A percentile compares a stretch with the other conserved stretches of the same genome.
Evolutionary conservation across 257 asterid genomes (phyloP).

Genomic region (Phtheirospermum japonicum): DNA sequence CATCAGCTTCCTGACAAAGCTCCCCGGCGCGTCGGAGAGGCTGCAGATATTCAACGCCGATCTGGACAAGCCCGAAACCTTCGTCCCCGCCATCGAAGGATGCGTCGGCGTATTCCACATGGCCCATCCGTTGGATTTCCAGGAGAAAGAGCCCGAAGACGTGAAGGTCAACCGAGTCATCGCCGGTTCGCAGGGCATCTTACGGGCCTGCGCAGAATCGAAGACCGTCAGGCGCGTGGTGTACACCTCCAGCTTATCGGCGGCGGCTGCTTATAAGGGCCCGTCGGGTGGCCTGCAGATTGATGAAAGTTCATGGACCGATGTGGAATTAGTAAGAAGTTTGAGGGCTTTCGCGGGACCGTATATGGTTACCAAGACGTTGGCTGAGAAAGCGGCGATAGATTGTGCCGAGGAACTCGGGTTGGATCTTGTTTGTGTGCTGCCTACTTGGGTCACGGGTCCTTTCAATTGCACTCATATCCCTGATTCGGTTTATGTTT

Average conservation of each 20-base stretch:
- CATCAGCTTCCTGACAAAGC: background rate
- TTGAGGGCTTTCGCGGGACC: constrained; percentile 26
- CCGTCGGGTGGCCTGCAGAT: constrained; percentile 18
- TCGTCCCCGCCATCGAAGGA: constrained; percentile 49
- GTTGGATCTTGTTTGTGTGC: constrained; percentile 44
- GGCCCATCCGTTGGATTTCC: constrained; percentile 66
- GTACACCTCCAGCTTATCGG: constrained; percentile 47
- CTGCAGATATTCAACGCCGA: background rate
- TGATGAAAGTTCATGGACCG: constrained; percentile 44
- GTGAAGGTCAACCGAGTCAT: constrained; percentile 30
- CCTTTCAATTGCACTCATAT: constrained; percentile 50
- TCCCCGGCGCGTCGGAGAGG: constrained; percentile 4
- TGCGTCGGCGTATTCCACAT: constrained; percentile 69
- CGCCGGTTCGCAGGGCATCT: constrained; percentile 36
- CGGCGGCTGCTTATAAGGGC: constrained; percentile 27
- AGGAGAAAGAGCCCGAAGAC: constrained; percentile 47
- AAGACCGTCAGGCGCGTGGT: constrained; percentile 52
- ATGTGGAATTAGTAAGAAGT: constrained; percentile 36
- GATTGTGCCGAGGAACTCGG: constrained; percentile 49
- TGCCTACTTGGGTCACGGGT: constrained; percentile 55
- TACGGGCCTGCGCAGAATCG: constrained; percentile 44
- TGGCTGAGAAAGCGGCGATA: constrained; percentile 49
- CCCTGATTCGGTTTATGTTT: constrained; percentile 41
- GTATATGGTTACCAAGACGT: constrained; percentile 50
- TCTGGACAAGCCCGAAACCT: constrained; percentile 29